A percentile compares a stretch with the other conserved stretches of the same genome.
These are phyloP conservation scores for Toxoplasma gondii DNA, from an alignment of 169 alveolate genomes.

Conservation along the genomic window DNA sequence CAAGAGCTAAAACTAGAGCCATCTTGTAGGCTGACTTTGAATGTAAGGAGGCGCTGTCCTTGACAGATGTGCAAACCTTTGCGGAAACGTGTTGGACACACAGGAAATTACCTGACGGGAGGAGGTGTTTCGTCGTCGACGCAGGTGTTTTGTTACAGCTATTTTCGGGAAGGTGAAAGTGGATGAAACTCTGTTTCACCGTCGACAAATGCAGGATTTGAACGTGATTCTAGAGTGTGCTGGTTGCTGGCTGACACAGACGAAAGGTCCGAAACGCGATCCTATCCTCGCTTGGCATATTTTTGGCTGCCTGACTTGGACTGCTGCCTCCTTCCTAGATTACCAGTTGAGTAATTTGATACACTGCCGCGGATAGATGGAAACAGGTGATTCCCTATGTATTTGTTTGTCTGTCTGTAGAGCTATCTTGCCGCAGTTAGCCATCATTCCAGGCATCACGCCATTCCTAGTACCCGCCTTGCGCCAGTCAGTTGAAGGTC, in stretches of 20 bases:
- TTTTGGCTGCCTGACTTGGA: constrained; percentile 3
- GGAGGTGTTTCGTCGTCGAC: no score
- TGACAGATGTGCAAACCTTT: neutral
- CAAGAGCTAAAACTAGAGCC: neutral
- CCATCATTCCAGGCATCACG: no score
- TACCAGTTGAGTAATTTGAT: neutral
- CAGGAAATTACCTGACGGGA: neutral
- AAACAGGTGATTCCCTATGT: neutral
- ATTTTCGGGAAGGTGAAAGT: no score
- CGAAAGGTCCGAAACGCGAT: neutral
- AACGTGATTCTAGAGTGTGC: no score
- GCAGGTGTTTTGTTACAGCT: neutral
- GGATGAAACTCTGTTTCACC: no score
- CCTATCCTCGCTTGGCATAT: no score
- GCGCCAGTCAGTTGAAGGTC: no score
- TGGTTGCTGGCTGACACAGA: neutral
- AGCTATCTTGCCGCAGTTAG: no score
- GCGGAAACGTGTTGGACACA: no score
- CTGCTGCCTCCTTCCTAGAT: neutral
- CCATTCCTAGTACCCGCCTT: no score
- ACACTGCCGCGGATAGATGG: neutral
- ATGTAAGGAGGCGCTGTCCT: neutral
- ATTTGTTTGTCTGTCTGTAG: no score
- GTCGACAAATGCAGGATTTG: no score
- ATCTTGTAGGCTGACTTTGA: neutral